Evolutionary conservation across 1,139 yeast genomes (phyloP), one percentile per base, ranked within the genome.

Genomic region (Taphrina communis): DNA sequence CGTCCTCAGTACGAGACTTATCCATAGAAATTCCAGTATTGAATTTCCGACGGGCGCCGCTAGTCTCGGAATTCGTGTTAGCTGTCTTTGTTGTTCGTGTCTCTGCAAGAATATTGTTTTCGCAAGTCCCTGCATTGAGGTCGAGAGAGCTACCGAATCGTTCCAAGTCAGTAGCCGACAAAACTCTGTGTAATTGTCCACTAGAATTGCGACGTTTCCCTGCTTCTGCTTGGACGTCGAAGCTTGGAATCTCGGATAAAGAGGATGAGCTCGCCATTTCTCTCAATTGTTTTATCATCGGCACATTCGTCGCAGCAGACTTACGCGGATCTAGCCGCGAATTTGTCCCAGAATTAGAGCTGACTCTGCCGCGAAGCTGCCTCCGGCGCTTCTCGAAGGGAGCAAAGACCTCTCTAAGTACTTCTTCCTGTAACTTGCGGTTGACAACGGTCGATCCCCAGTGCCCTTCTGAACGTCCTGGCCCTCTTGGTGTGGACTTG

Each of bases 381-480:
- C 31, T 55, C 6, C 17, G 11, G 58, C 70, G 61, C 25, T 21
- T 56, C n/a, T 65, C 62, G 51, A 76, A 71, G 4, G 88, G 88
- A 0, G 88, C 87, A 78, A 88, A 88, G 0, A 88, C 93, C 75
- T 88, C 94, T 60, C 85, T 83, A 41, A 88, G 76, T 0, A 88
- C 89, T 66, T 86, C 78, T 72, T 88, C 92, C 72, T 88, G 87
- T 35, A 88, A 78, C 73, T 85, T 84, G 25, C 85, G 82, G 75
- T 88, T 88, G 11, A 88, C 86, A 1, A 84, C 83, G 0, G 94
- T 88, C 1, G 89, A 82, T 0, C 90, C 90, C 72, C 85, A 79
- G 0, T 82, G 60, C 21, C 36, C 53, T 17, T 14, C n/a, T 7
- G 53, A 21, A 35, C 19, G 25, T 44, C 63, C n/a, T 17, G 48